phyloP scores from a whole-genome alignment of 176 grass and related monocot species.

The Triticum dicoccoides region DNA sequence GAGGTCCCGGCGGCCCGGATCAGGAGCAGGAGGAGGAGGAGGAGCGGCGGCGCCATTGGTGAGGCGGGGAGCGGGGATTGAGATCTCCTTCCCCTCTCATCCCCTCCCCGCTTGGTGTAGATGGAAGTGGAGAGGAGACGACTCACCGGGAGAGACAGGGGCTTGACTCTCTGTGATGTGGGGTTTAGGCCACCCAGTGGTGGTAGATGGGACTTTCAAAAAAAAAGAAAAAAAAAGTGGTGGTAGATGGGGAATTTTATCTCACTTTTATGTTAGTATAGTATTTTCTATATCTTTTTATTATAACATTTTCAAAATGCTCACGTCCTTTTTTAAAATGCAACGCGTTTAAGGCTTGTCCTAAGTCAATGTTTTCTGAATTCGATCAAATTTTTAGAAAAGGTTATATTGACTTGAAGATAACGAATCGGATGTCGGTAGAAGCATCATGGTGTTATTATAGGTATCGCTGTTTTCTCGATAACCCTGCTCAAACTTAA shows the following conservation, averaged over 20 bases:
- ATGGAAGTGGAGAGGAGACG: not conserved
- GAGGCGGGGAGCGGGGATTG: not conserved
- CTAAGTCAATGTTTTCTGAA: too few relatives aligned
- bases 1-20: slow-evolving; percentile 26
- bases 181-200: not conserved
- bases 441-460: too few relatives aligned
- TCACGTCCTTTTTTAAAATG: too few relatives aligned
- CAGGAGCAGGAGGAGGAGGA: slow-evolving; percentile 1
- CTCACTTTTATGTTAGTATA: too few relatives aligned
- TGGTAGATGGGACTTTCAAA: not conserved
- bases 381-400: too few relatives aligned
- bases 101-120: not conserved
- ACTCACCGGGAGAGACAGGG: not conserved
- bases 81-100: slow-evolving; percentile 16
- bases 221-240: not conserved
- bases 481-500: too few relatives aligned
- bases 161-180: not conserved
- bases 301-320: too few relatives aligned
- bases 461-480: too few relatives aligned
- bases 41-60: slow-evolving; percentile 24
- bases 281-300: too few relatives aligned
- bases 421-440: too few relatives aligned
- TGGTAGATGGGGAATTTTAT: not conserved
- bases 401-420: too few relatives aligned
- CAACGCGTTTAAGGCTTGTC: too few relatives aligned